These are phyloP conservation scores for Trypanosoma brucei DNA, from an alignment of 208 protist species.

Conservation along the genomic window DNA sequence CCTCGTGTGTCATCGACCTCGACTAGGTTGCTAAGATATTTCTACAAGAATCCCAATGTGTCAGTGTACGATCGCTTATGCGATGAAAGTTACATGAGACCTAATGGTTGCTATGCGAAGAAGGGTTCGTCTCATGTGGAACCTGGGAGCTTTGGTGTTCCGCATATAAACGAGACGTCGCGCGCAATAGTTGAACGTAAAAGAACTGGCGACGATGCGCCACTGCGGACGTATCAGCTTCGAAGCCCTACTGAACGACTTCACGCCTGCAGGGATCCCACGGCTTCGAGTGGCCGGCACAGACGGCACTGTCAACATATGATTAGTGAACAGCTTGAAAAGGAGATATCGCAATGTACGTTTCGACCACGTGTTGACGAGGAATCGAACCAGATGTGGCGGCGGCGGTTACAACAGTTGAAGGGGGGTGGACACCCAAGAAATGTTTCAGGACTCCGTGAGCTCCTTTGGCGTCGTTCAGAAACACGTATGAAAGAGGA, in stretches of 20 bases:
- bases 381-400: constrained; percentile 48
- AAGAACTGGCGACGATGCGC: constrained; percentile 15
- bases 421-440: constrained; percentile 33
- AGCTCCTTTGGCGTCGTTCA: constrained; percentile 57
- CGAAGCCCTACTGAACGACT: constrained; percentile 9
- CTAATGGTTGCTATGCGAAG: constrained; percentile 17
- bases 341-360: constrained; percentile 24
- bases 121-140: not conserved
- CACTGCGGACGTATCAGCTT: not conserved
- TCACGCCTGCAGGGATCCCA: not conserved
- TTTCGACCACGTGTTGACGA: constrained; percentile 45
- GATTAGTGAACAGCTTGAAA: constrained; percentile 23
- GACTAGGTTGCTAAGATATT: constrained; percentile 28
- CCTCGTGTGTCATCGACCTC: constrained; percentile 43
- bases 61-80: constrained; percentile 50
- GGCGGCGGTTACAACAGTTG: constrained; percentile 36
- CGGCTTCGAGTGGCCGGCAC: not conserved
- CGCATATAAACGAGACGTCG: constrained; percentile 38
- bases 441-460: constrained; percentile 37
- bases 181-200: constrained; percentile 41
- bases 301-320: not conserved
- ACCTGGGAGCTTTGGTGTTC: constrained; percentile 16
- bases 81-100: constrained; percentile 31
- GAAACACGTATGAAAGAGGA: constrained; percentile 43
- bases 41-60: constrained; percentile 34